A percentile compares a stretch with the other conserved stretches of the same genome.
phyloP scores from a whole-genome alignment of 2,329 filamentous ascomycete genomes.

The Cladophialophora bantiana region DNA sequence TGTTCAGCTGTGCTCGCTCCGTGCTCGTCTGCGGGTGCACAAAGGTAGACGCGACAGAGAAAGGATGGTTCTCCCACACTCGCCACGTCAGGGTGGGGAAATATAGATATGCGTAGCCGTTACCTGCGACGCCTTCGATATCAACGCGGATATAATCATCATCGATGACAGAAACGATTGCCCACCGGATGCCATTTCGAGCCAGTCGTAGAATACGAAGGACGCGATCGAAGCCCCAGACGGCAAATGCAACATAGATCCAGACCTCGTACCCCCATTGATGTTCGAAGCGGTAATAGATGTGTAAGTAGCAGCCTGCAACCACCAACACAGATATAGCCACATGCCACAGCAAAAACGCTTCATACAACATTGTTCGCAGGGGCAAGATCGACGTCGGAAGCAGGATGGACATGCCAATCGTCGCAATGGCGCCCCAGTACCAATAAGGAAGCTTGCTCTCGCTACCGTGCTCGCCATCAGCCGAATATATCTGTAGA shows the following conservation, averaged over 20 bases:
- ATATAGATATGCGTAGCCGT: slow-evolving; percentile 29
- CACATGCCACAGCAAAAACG: slow-evolving; percentile 48
- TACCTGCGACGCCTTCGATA: slow-evolving; percentile 41
- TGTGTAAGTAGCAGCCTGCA: slow-evolving; percentile 49
- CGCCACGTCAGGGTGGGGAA: slow-evolving; percentile 44
- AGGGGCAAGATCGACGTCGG: slow-evolving; percentile 43
- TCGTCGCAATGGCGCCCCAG: slow-evolving; percentile 50
- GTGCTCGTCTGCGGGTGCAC: too few relatives aligned
- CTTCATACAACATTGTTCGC: slow-evolving; percentile 44
- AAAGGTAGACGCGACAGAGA: slow-evolving; percentile 47
- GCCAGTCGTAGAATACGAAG: slow-evolving; percentile 51
- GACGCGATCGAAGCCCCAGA: slow-evolving; percentile 58
- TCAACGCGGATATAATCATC: slow-evolving; percentile 37
- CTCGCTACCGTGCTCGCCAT: slow-evolving; percentile 19
- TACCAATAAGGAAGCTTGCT: slow-evolving; percentile 30
- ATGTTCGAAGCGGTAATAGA: slow-evolving; percentile 48
- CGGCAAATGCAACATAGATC: slow-evolving; percentile 53
- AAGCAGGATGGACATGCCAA: slow-evolving; percentile 43
- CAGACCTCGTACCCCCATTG: slow-evolving; percentile 58
- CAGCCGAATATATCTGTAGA: slow-evolving; percentile 13
- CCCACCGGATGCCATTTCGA: slow-evolving; percentile 48
- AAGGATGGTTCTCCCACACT: slow-evolving; percentile 41
- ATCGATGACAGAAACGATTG: slow-evolving; percentile 47
- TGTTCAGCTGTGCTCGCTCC: too few relatives aligned
- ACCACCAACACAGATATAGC: slow-evolving; percentile 44